Percentiles rank a stretch among this genome's conserved stretches.
Evolutionary conservation across 2,329 filamentous ascomycete genomes (phyloP).

Genomic region (Fusarium poae): DNA sequence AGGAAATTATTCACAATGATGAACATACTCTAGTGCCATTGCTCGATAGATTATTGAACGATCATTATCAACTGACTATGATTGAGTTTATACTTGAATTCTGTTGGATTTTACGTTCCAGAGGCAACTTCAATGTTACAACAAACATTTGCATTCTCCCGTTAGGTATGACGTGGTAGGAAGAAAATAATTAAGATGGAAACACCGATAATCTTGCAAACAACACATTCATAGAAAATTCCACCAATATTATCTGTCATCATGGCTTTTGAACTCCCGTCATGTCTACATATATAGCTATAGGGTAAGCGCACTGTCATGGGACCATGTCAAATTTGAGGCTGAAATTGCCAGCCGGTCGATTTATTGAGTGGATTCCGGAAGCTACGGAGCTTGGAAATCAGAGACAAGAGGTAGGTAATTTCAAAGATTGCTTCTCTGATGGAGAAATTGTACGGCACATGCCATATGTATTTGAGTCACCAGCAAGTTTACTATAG

Average conservation of each 20-base stretch:
- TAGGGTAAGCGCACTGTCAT: slow-evolving; percentile 31
- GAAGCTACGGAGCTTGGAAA: slow-evolving; percentile 28
- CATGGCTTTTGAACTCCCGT: not conserved
- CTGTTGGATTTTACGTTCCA: not conserved
- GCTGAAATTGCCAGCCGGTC: slow-evolving; percentile 29
- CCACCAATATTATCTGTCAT: not conserved
- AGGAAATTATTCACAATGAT: not conserved
- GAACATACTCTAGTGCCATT: too few relatives aligned
- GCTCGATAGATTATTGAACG: not conserved
- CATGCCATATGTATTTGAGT: not conserved
- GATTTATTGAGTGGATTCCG: slow-evolving; percentile 39
- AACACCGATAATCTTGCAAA: not conserved
- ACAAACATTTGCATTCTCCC: not conserved
- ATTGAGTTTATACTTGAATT: not conserved
- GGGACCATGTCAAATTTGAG: slow-evolving; percentile 23
- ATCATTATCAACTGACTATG: not conserved
- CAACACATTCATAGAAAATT: accelerated
- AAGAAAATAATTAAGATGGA: accelerated
- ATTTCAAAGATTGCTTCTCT: not conserved
- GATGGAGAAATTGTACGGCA: slow-evolving; percentile 5
- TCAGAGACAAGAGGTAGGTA: not conserved
- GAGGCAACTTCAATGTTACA: not conserved
- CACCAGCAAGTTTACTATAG: not conserved
- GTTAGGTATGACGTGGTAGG: accelerated
- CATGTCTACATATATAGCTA: slow-evolving; percentile 27